Percentiles rank a stretch among this genome's conserved stretches.
These are phyloP conservation scores for Rhodotorula sp. DNA, from an alignment of 1,284 basidiomycete genomes.

Conservation along the genomic window DNA sequence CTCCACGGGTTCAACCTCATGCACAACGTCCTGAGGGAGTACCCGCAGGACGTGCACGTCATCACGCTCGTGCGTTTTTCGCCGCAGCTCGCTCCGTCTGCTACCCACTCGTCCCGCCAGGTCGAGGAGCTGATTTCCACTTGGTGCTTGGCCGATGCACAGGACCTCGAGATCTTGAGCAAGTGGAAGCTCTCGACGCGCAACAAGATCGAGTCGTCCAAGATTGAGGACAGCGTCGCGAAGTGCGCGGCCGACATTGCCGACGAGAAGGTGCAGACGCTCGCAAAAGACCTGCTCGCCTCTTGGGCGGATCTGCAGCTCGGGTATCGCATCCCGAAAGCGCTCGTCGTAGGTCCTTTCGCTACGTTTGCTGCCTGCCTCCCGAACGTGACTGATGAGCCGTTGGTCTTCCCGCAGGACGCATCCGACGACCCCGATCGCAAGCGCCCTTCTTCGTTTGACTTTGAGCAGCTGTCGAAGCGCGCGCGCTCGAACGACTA, in stretches of 20 bases:
- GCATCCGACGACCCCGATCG: slow-evolving; percentile 11
- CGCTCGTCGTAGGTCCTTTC: slow-evolving; percentile 9
- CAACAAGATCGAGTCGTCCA: slow-evolving; percentile 91
- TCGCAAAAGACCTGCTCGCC: slow-evolving; percentile 66
- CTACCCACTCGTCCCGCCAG: neutral
- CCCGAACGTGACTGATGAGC: neutral
- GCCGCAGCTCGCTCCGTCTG: slow-evolving; percentile 20
- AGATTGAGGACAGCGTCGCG: slow-evolving; percentile 69
- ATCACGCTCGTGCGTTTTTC: slow-evolving; percentile 61
- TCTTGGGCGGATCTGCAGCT: slow-evolving; percentile 74
- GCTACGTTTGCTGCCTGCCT: too few relatives aligned
- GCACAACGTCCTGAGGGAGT: slow-evolving; percentile 82
- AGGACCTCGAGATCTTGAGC: slow-evolving; percentile 73
- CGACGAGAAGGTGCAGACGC: slow-evolving; percentile 59
- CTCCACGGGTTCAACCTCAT: slow-evolving; percentile 92
- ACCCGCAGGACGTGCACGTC: slow-evolving; percentile 71
- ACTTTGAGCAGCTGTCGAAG: slow-evolving; percentile 32
- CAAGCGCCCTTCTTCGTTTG: slow-evolving; percentile 27
- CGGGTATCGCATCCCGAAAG: slow-evolving; percentile 81
- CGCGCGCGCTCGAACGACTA: slow-evolving; percentile 24
- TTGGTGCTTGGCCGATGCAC: neutral
- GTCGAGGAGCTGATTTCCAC: neutral
- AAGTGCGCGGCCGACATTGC: slow-evolving; percentile 53
- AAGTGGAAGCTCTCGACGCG: slow-evolving; percentile 80
- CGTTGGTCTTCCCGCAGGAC: neutral